Base-by-base conservation (phyloP, 2,329 filamentous ascomycete genomes). In the Xylariaceae sp. region DNA sequence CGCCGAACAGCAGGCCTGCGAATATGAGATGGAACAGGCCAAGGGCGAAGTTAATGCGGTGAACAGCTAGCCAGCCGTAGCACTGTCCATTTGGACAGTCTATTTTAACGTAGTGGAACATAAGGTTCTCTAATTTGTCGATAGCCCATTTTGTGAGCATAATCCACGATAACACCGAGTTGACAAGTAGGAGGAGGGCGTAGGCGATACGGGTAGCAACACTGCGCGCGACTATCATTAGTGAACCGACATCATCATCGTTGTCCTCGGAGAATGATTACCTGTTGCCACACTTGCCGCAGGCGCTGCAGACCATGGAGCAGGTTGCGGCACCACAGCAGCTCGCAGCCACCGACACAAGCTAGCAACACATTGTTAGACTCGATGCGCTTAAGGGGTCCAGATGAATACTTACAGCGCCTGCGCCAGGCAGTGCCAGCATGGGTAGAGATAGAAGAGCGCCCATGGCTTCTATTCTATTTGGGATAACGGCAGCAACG, bases 111-210 rank as follows among this genome's bases (percentile, higher is more conserved):
- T 97, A 98, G 76, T 98, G 92, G 64, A 99, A 83, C 11, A 92
- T 95, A 52, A 98, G 81, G 64, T 96, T 87, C 76, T 98, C 88
- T 5, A 99, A 82, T 74, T 98, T 98, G 70, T 96, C 91, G 72
- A 99, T 91, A 29, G 95, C 95, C 95, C 95, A 99, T 50, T 92
- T 91, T 19, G 95, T 99, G 78, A 99, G 92, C 92, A 98, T 96
- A 67, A 99, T 91, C 95, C 95, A 99, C 31, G 95, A 94, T 48
- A 98, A 75, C 64, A 98, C 96, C 57, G 94, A 97, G 82, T 99
- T 99, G 76, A 98, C 78, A 65, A 99, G 87, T 53, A 99, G 90
- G 62, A 99, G 89, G 70, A 98, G 86, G 63, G 95, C 93, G 74
- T 96, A 97, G 71, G 91, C 94, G 78, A 98, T 96, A 80, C 95